Evolutionary conservation across 306 rosid species (phyloP), one percentile per base, ranked within the genome.

Genomic region (Dryas octopetala): DNA sequence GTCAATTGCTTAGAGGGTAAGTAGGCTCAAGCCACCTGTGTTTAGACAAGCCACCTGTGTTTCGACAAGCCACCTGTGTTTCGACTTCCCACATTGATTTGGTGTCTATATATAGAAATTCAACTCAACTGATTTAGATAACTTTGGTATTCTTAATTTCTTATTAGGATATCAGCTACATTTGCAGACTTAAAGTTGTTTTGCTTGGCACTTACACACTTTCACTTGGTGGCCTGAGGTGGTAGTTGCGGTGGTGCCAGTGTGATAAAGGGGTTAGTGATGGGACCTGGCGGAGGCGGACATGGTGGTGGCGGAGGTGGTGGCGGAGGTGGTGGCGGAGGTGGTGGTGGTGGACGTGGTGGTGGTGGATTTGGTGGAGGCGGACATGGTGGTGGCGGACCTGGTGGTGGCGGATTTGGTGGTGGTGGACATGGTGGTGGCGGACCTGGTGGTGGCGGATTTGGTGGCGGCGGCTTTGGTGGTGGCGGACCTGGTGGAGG

Each of bases 201-300:
- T 73, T 74, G 69, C 77, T 78, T 60, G 2, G 9, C 11, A 57
- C 16, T 41, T 32, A 55, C 23, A 26, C 38, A 32, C 38, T 58
- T 50, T 28, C 8, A 17, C 55, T 54, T 52, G 14, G 73, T 47
- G 64, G 40, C 64, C 71, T 66, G 41, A 28, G 9, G 76, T 5
- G 46, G 44, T 23, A 44, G 60, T 58, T 7, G 70, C 4, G 11
- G 72, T 47, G 55, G 57, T 60, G 16, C 46, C 15, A 60, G n/a
- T 66, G 57, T 52, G 58, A 73, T 54, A 32, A 17, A 61, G 52
- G 57, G 13, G 68, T 46, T 50, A 66, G 47, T 46, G 16, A 89
- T 90, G 96, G 90, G 88, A 75, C 85, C 86, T 32, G 88, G 90
- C 0, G 69, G 70, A 0, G 69, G 67, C 45, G 88, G 44, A 1